Base-by-base conservation (phyloP, 139 green algal species). In the Chlamydomonas asymmetrica region DNA sequence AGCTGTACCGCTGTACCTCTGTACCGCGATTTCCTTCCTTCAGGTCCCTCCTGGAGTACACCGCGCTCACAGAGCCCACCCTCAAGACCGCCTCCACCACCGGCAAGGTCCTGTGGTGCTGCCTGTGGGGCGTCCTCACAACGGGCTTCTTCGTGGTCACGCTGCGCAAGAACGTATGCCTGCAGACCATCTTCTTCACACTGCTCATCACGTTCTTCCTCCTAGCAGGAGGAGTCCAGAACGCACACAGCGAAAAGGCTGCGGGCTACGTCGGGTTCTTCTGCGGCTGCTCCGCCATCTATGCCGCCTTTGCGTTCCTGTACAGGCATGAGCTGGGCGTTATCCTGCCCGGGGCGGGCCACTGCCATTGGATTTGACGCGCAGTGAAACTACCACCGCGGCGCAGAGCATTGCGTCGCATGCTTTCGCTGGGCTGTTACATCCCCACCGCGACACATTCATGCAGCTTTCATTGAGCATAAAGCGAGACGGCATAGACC, bases 151-250 rank as follows among this genome's bases (percentile, higher is more conserved):
- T 87, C 67, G 66, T 85, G 31, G 60, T 76, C 20, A 84, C 86
- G 5, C 70, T 88, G 22, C 74, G 77, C 64, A 84, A 85, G 66
- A 85, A 81, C 62, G 31, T 31, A 41, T 73, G 73, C 64, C 70
- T 84, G 16, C 70, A 57, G 60, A 54, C 37, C 32, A 61, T 88
- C 3, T 89, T 92, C 56, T 38, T 64, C 35, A 76, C 49, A 3
- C 87, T 92, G 31, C n/a, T 61, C 25, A 22, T 86, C 56, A 92
- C 82, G 0, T 93, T 91, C 69, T 87, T 87, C 71, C 74, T 91
- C 45, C 63, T 91, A 34, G 71, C 78, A 23, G 71, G 52, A 10
- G 85, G 78, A 2, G 8, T 67, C 2, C 73, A 65, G 63, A 73
- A 37, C 57, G 8, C 40, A 7, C 4, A 5, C 1, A 32, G 50